Conservation (phyloP, 805 yeast genomes). For the Saturnispora ahearnii region DNA sequence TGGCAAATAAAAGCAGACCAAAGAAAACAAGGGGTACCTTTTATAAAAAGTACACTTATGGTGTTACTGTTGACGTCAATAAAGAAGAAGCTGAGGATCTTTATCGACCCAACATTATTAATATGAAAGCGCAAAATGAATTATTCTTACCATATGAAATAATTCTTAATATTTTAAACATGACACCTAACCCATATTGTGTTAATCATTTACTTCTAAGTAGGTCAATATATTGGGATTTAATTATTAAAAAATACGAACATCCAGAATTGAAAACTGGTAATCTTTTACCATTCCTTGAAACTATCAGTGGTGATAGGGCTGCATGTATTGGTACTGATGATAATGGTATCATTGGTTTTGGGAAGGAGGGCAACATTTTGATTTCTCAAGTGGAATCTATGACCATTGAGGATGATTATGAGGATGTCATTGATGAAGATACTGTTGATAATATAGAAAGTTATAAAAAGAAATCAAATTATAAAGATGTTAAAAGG, state of each 20-base stretch:
- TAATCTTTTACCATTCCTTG: slow-evolving; percentile 69
- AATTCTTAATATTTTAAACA: slow-evolving; percentile 31
- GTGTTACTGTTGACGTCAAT: slow-evolving; percentile 16
- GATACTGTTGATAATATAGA: not conserved
- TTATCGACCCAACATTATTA: slow-evolving; percentile 9
- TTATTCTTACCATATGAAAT: slow-evolving; percentile 42
- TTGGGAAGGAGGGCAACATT: slow-evolving; percentile 7
- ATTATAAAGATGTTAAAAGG: slow-evolving; percentile 6
- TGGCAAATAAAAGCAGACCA: slow-evolving; percentile 86
- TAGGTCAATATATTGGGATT: slow-evolving; percentile 48
- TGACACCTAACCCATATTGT: slow-evolving; percentile 28
- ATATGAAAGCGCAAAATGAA: slow-evolving; percentile 3
- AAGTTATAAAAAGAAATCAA: slow-evolving; percentile 1
- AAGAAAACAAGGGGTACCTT: slow-evolving; percentile 68
- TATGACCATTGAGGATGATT: not conserved
- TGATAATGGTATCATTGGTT: slow-evolving; percentile 7
- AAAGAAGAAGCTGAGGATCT: slow-evolving; percentile 7
- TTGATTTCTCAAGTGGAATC: not conserved
- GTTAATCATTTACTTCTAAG: slow-evolving; percentile 52
- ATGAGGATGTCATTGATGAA: not conserved
- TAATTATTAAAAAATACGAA: slow-evolving; percentile 57
- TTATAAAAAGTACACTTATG: slow-evolving; percentile 63
- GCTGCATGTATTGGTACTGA: slow-evolving; percentile 11
- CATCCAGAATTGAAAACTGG: slow-evolving; percentile 54
- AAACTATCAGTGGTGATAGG: slow-evolving; percentile 23